Base-by-base conservation (phyloP, 495 filamentous ascomycete genomes). In the Daldinia grandis region DNA sequence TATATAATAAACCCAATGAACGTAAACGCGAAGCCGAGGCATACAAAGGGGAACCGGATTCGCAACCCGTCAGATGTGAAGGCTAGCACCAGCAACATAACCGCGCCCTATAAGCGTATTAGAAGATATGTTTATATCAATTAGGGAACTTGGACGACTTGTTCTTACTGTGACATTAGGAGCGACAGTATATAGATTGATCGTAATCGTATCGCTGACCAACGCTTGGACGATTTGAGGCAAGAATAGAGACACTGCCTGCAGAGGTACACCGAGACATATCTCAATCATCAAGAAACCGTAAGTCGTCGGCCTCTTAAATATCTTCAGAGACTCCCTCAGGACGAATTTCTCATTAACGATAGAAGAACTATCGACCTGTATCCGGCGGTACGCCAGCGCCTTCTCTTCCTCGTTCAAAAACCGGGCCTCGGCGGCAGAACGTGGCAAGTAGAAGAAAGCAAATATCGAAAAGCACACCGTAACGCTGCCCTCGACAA, bases 1-100 rank as follows among this genome's bases (percentile, higher is more conserved):
- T 89, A 93, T 74, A 94, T 91, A 73, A 93, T 85, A 78, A 94
- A 91, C 4, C 92, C 92, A 53, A 87, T 80, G 69, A 93, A 91
- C 0, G 91, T 92, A 74, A 93, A 86, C 7, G 88, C 76, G 76
- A 93, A 93, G 4, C 90, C 90, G 1, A 91, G 78, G 7, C 88
- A 89, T 51, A 94, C 89, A 72, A 92, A 92, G 0, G 90, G 90
- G 55, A 90, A 92, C 35, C 92, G 86, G 25, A 90, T 83, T n/a
- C 87, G 84, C 7, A 84, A 82, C 58, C 79, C 85, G 75, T 94
- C 91, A 21, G 86, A 89, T 12, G 84, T 74, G 68, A 92, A 93
- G 0, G 90, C 90, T 12, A 93, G 80, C 3, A 92, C 78, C 0
- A 94, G 81, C 15, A 93, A 79, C 82, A 92, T 87, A 0, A 87